Evolutionary conservation across 108 stramenopile species (phyloP).

Genomic region (Fistulifera pelliculosa): DNA sequence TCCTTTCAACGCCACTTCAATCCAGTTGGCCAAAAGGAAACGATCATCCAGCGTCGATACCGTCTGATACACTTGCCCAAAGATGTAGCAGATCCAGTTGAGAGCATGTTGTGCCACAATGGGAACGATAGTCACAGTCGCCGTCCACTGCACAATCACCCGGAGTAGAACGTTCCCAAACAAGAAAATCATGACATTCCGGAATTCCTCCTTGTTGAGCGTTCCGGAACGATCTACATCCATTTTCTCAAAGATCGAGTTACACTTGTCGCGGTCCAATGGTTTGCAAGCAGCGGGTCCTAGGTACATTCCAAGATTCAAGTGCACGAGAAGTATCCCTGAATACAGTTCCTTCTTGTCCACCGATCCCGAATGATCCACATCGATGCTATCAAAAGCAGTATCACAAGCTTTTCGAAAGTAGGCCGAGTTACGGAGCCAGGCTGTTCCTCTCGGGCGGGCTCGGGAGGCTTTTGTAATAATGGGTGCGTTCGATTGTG

Average conservation of each 20-base stretch:
- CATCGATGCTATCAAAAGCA: slow-evolving; percentile 58
- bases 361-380: slow-evolving; percentile 50
- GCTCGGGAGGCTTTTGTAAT: no score
- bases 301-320: slow-evolving; percentile 63
- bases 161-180: slow-evolving; percentile 63
- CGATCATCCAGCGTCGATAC: slow-evolving; percentile 10
- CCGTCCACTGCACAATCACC: slow-evolving; percentile 59
- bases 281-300: slow-evolving; percentile 77
- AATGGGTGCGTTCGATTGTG: no score
- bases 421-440: slow-evolving; percentile 10
- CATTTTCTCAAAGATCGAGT: slow-evolving; percentile 51
- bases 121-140: slow-evolving; percentile 64
- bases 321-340: slow-evolving; percentile 68
- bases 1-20: slow-evolving; percentile 9
- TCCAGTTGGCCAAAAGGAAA: slow-evolving; percentile 2
- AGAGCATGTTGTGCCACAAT: slow-evolving; percentile 41
- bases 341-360: slow-evolving; percentile 70
- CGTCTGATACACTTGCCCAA: neutral
- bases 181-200: slow-evolving; percentile 53
- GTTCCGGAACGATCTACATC: slow-evolving; percentile 41
- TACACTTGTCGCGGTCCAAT: slow-evolving; percentile 33
- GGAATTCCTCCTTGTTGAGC: slow-evolving; percentile 57
- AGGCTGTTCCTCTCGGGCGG: no score
- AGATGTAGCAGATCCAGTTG: slow-evolving; percentile 14
- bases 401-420: slow-evolving; percentile 42